Percentiles rank a stretch among this genome's conserved stretches.
phyloP scores from a whole-genome alignment of 805 yeast species.

The Zygotorulaspora sp. region DNA sequence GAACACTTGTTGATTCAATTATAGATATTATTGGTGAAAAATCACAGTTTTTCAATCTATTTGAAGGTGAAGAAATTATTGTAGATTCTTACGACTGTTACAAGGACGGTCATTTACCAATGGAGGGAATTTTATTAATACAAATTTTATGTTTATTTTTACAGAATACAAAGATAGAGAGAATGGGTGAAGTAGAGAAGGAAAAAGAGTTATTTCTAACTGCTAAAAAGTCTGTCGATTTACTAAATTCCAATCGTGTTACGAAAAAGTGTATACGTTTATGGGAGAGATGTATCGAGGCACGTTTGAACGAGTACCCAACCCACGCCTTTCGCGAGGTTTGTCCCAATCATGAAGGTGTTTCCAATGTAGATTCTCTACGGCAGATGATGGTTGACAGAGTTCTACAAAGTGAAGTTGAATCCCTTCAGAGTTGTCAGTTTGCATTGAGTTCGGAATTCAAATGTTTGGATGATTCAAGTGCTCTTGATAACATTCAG shows the following conservation, averaged over 20 bases:
- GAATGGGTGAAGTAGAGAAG: slow-evolving; percentile 20
- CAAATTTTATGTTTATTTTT: slow-evolving; percentile 44
- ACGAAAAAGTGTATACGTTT: slow-evolving; percentile 37
- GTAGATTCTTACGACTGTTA: slow-evolving; percentile 62
- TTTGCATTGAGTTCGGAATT: slow-evolving; percentile 31
- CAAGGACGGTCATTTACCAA: slow-evolving; percentile 49
- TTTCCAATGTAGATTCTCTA: slow-evolving; percentile 24
- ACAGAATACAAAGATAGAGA: slow-evolving; percentile 25
- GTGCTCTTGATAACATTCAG: slow-evolving; percentile 52
- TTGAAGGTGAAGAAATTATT: slow-evolving; percentile 39
- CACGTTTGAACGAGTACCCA: slow-evolving; percentile 48
- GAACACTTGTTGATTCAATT: slow-evolving; percentile 36
- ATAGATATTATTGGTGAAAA: slow-evolving; percentile 31
- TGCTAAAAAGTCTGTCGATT: slow-evolving; percentile 56
- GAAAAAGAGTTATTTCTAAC: slow-evolving; percentile 43
- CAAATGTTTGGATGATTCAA: slow-evolving; percentile 52
- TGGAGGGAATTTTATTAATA: slow-evolving; percentile 53
- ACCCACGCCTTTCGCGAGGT: slow-evolving; percentile 29
- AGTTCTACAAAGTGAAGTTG: slow-evolving; percentile 54
- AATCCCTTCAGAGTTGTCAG: slow-evolving; percentile 43
- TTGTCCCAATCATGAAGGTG: slow-evolving; percentile 13
- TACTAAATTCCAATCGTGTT: slow-evolving; percentile 48
- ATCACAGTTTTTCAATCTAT: slow-evolving; percentile 35
- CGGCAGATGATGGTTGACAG: slow-evolving; percentile 47
- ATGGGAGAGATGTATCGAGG: slow-evolving; percentile 27